Conservation (phyloP, 2,329 filamentous ascomycete genomes). For the Dothiorella sarmentorum region DNA sequence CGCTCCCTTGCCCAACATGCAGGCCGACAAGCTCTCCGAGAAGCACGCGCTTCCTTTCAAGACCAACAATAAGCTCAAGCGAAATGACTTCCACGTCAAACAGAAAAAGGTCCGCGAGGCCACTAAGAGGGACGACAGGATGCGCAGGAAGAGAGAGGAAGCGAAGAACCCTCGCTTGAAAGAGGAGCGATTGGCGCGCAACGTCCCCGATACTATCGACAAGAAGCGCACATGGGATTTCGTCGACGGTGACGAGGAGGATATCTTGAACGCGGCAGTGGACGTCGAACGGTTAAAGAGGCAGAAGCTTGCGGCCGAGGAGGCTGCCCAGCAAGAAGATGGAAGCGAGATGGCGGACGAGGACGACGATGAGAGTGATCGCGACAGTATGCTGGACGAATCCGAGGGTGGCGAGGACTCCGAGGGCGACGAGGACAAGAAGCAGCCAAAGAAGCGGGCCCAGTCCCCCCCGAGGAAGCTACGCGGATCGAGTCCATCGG, state of each 20-base stretch:
- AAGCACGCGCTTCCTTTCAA: slow-evolving; percentile 51
- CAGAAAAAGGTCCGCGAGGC: slow-evolving; percentile 75
- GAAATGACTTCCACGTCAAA: slow-evolving; percentile 74
- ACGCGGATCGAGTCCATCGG: slow-evolving; percentile 53
- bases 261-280: slow-evolving; percentile 40
- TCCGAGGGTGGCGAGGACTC: slow-evolving; percentile 41
- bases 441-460: slow-evolving; percentile 15
- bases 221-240: slow-evolving; percentile 53
- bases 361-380: slow-evolving; percentile 55
- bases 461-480: slow-evolving; percentile 37
- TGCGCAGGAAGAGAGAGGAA: slow-evolving; percentile 79
- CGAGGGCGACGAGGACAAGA: slow-evolving; percentile 28
- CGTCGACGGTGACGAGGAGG: slow-evolving; percentile 24
- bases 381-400: slow-evolving; percentile 76
- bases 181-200: slow-evolving; percentile 69
- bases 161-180: slow-evolving; percentile 74
- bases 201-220: slow-evolving; percentile 78
- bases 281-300: slow-evolving; percentile 34
- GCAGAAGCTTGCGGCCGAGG: slow-evolving; percentile 19
- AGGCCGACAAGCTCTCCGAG: slow-evolving; percentile 45
- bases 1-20: slow-evolving; percentile 40
- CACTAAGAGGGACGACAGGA: slow-evolving; percentile 70
- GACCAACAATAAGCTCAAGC: slow-evolving; percentile 72
- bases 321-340: slow-evolving; percentile 31
- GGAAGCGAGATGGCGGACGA: slow-evolving; percentile 47